phyloP scores from a whole-genome alignment of 805 yeast genomes.

The Peterozyma xylosa region DNA sequence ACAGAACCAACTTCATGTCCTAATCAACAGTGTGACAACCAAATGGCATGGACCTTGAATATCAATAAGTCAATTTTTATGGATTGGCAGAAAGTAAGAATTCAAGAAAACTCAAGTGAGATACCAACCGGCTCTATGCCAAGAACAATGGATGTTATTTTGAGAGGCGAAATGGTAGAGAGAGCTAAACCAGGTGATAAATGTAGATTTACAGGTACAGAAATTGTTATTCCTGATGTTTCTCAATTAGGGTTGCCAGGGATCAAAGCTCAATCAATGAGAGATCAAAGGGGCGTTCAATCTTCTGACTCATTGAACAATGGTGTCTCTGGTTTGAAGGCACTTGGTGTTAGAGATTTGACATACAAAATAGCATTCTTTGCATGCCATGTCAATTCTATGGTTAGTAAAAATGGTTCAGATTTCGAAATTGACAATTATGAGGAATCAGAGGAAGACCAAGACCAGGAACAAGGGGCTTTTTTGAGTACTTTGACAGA shows the following conservation, averaged over 20 bases:
- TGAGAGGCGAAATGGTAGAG: conserved; percentile 92
- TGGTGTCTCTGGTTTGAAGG: conserved; percentile 82
- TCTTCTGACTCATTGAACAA: conserved; percentile 65
- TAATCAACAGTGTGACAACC: conserved; percentile 80
- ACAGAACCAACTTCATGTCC: conserved; percentile 94
- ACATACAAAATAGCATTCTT: conserved; percentile 87
- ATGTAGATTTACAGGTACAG: conserved; percentile 89
- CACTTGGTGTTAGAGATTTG: conserved; percentile 91
- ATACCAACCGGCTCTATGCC: conserved; percentile 99
- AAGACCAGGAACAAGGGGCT: conserved; percentile 70
- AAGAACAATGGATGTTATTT: conserved; percentile 83
- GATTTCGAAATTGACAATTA: conserved; percentile 19
- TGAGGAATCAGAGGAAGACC: conserved; percentile 25
- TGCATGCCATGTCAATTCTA: conserved; percentile 83
- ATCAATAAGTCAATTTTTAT: conserved; percentile 79
- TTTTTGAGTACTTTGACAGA: conserved; percentile 73
- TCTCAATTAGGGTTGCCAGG: conserved; percentile 94
- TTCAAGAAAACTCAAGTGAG: conserved; percentile 93
- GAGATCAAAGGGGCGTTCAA: conserved; percentile 53
- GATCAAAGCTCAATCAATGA: conserved; percentile 74
- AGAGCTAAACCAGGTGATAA: conserved; percentile 97
- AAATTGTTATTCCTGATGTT: conserved; percentile 91
- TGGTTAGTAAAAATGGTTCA: conserved; percentile 26
- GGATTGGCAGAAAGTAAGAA: conserved; percentile 95
- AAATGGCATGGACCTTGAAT: conserved; percentile 76